phyloP scores from a whole-genome alignment of 176 grass and related monocot genomes.

The Pontederia paniculata region DNA sequence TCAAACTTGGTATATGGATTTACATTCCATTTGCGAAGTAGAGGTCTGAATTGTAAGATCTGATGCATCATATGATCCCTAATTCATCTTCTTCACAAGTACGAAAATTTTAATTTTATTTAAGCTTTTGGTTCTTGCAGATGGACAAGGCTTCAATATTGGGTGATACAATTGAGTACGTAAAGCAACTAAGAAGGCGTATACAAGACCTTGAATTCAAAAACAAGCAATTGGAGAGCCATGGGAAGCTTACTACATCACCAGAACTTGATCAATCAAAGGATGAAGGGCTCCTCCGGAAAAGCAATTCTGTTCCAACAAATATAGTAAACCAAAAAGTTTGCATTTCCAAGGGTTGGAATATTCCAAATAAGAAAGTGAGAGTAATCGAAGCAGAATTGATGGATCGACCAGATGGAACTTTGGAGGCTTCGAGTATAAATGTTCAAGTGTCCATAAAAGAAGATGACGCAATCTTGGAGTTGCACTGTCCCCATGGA shows the following conservation, averaged over 20 bases:
- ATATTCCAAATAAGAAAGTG: conserved; percentile 12
- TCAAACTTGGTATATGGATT: too few relatives aligned
- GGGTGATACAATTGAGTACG: conserved; percentile 75
- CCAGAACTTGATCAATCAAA: background rate
- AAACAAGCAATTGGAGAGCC: conserved; percentile 20
- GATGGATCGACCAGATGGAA: conserved; percentile 1
- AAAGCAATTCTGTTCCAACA: background rate
- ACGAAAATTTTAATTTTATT: too few relatives aligned
- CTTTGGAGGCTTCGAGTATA: background rate
- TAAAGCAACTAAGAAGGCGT: conserved; percentile 56
- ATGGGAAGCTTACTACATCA: conserved; percentile 8
- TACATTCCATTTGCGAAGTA: too few relatives aligned
- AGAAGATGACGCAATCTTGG: conserved; percentile 50
- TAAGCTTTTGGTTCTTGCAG: conserved; percentile 36
- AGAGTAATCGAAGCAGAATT: conserved; percentile 12
- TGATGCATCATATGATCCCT: too few relatives aligned
- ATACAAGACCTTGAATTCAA: conserved; percentile 66
- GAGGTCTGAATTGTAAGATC: too few relatives aligned
- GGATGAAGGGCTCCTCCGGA: background rate
- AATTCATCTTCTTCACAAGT: background rate
- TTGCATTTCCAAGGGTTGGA: background rate
- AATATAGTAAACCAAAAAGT: background rate
- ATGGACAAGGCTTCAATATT: conserved; percentile 85
- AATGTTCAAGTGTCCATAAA: conserved; percentile 72
- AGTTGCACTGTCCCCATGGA: conserved; percentile 44